These are phyloP conservation scores for Starmerella geochares DNA, from an alignment of 805 yeast genomes.

Conservation along the genomic window DNA sequence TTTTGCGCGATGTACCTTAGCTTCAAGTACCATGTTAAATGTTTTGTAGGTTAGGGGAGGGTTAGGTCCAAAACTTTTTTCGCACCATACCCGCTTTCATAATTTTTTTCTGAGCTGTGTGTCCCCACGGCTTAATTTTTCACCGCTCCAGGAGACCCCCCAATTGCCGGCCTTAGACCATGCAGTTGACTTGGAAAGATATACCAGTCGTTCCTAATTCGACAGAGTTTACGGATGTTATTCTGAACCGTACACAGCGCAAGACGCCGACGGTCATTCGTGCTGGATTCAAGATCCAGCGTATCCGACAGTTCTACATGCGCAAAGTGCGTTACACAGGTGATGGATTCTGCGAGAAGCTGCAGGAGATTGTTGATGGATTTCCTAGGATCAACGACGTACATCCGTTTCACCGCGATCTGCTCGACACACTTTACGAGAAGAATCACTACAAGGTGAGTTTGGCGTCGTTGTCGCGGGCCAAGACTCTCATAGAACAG, in stretches of 20 bases:
- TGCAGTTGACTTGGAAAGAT: slow-evolving; percentile 98
- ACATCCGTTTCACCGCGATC: slow-evolving; percentile 96
- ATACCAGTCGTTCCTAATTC: slow-evolving; percentile 89
- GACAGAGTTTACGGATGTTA: slow-evolving; percentile 90
- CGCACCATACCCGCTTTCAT: slow-evolving; percentile 4
- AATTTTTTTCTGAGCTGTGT: slow-evolving; percentile 4
- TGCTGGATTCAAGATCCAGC: slow-evolving; percentile 89
- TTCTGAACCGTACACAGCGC: slow-evolving; percentile 93
- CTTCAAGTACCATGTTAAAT: too few relatives aligned
- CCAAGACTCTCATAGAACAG: slow-evolving; percentile 88
- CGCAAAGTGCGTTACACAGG: slow-evolving; percentile 94
- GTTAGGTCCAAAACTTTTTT: slow-evolving; percentile 4
- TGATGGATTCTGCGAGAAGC: slow-evolving; percentile 91
- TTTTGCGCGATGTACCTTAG: too few relatives aligned
- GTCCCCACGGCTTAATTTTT: slow-evolving; percentile 5
- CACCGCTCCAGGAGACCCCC: background rate
- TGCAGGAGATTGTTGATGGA: slow-evolving; percentile 70
- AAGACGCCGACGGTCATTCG: slow-evolving; percentile 98
- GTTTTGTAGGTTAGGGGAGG: background rate
- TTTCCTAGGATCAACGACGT: slow-evolving; percentile 96
- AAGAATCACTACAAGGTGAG: slow-evolving; percentile 97
- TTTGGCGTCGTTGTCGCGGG: slow-evolving; percentile 85
- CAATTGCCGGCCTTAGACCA: slow-evolving; percentile 28
- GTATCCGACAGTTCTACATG: slow-evolving; percentile 96
- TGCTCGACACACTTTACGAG: slow-evolving; percentile 95